Base-by-base conservation (phyloP, 1,139 yeast genomes). In the Kodamaea alishanica region DNA sequence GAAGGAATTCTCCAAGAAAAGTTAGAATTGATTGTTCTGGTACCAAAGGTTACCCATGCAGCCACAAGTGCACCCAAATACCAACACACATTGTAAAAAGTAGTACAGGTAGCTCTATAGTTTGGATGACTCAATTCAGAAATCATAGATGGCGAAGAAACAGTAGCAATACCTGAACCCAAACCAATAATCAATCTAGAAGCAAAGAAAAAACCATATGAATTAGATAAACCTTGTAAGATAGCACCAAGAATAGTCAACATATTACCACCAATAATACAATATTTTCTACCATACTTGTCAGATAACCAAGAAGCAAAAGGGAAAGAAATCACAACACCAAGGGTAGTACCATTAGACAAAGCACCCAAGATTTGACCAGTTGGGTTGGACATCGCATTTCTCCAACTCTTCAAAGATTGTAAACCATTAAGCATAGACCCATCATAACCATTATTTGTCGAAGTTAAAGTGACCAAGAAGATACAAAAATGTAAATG, bases 1-100 rank as follows among this genome's bases (percentile, higher is more conserved):
- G 76, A 70, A 6, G 78, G 77, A 39, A 73, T 61, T 48, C 67
- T 62, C 78, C 78, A 73, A 9, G 69, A 54, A 40, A 50, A 51
- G 45, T 63, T 56, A 32, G 48, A 49, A 25, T 47, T 36, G 9
- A 67, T 46, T 10, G 54, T 51, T 41, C 67, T 61, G 10, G 77
- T 66, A 36, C 79, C 80, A 45, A 64, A 73, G 2, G 78, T 67
- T 28, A 72, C 65, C 74, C 79, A 69, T 2, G 84, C 75, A 6
- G 82, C 81, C 34, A 78, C 49, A 28, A 73, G 55, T 7, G 81
- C 75, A 31, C 84, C 84, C 34, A 75, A 49, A 35, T 50, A 50
- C 54, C 53, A 50, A 29, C 49, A 47, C 65, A 73, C 76, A 73
- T 73, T 75, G 53, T 69, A 77, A 34, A 66, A 55, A 23, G 75